Base-by-base conservation (phyloP, 2,329 filamentous ascomycete genomes). In the Fusarium odoratissimum region DNA sequence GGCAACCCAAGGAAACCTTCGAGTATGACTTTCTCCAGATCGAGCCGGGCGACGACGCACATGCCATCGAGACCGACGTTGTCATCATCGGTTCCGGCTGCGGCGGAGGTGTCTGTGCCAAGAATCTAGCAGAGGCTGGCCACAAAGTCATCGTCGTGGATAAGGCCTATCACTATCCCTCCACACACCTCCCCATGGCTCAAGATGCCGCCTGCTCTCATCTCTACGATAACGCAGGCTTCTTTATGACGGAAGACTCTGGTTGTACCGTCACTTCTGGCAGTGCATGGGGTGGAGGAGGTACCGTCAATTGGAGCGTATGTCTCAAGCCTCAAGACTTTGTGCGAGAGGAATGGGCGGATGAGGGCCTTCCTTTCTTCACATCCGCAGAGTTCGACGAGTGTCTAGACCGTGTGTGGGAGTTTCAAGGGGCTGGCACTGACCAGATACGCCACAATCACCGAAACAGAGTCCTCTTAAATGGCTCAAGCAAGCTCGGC, bases 61-160 rank as follows among this genome's bases (percentile, higher is more conserved):
- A 91, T 70, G 86, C 86, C 6, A 83, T 97, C 42, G 90, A 94
- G 60, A 92, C 93, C 0, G 95, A 98, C 80, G 90, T 97, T 2
- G 90, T 97, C 44, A 91, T 98, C 64, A 87, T 98, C 25, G 95
- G 95, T 5, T 96, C 93, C 41, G 95, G 95, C 33, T 97, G 93
- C 75, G 95, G 95, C 70, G 95, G 93, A 44, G 93, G 88, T 14
- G 94, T 97, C 0, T 89, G 88, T 40, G 95, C 95, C 30, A 95
- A 95, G 81, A 92, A 93, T 56, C 84, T 97, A 3, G 90, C 95
- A 14, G 91, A 95, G 80, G 92, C 91, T 2, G 93, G 93, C 8
- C 86, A 93, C 71, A 85, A 86, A 25, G 94, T 97, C 33, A 80
- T 97, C 8, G 93, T 98, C 2, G 91, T 94, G 6, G 94, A 97